Evolutionary conservation across 2,329 filamentous ascomycete genomes (phyloP), one percentile per base, ranked within the genome.

Genomic region (Colletotrichum magnum): DNA sequence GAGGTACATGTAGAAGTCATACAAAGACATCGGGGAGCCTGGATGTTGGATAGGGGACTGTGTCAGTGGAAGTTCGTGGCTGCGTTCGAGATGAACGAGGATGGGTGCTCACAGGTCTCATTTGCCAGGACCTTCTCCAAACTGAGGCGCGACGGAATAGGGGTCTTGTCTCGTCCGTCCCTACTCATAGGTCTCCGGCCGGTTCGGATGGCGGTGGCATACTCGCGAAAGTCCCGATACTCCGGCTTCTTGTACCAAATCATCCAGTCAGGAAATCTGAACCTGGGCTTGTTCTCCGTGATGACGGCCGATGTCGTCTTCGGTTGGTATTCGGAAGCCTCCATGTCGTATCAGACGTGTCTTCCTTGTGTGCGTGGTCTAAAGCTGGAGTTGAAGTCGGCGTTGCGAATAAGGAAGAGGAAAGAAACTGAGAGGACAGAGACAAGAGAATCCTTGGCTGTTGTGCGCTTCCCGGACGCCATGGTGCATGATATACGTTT

Each of bases 1-100:
- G 57, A 86, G 76, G 67, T 85, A 86, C 82, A 85, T 84, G 75
- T 84, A 85, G 58, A 86, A 86, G 75, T 86, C 84, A 67, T 85
- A 84, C 10, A 85, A 73, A 0, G 82, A 84, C 83, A 85, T 84
- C 4, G 84, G 84, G 59, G 81, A 84, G 71, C 82, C 81, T 84
- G 56, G 5, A 24, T 39, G 32, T 36, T 36, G 43, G 2, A 4
- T 6, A 10, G 28, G 32, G 13, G 47, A 13, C n/a, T 7, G n/a
- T 1, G 50, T 69, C 4, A 67, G 56, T 24, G 12, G 16, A 2
- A 43, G 45, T 64, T 16, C 41, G 4, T 43, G 41, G 2, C 13
- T 5, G 15, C 3, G 16, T 15, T 15, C 41, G 41, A n/a, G 5
- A 12, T 24, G 15, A 6, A 45, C 6, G 18, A 18, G n/a, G 18